Evolutionary conservation across 768 basidiomycete genomes (phyloP).

Genomic region (Auriscalpium orientale): DNA sequence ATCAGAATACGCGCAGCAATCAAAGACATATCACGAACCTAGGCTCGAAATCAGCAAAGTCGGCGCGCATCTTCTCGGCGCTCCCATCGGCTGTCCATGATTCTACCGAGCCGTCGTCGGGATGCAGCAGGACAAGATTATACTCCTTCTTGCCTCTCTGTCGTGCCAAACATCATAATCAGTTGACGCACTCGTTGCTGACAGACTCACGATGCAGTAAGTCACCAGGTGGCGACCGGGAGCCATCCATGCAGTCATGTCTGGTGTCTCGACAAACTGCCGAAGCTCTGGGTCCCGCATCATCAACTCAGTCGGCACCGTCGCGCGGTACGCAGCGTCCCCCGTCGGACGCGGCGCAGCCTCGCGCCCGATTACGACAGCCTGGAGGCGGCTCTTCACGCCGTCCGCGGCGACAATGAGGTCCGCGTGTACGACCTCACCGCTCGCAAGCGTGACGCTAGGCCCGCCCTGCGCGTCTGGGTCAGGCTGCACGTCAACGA

Average conservation of each 20-base stretch:
- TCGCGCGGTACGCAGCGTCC: constrained; percentile 55
- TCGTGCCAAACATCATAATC: too few species aligned
- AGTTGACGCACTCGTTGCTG: too few species aligned
- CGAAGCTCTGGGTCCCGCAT: constrained; percentile 44
- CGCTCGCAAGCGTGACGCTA: constrained; percentile 27
- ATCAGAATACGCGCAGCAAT: neutral
- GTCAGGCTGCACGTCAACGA: constrained; percentile 25
- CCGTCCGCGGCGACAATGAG: constrained; percentile 33
- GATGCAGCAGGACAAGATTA: constrained; percentile 31
- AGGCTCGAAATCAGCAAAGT: constrained; percentile 36
- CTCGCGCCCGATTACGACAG: constrained; percentile 39
- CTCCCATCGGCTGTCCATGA: constrained; percentile 36
- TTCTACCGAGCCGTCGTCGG: constrained; percentile 33
- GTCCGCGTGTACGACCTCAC: constrained; percentile 30
- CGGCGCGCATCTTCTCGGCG: constrained; percentile 34
- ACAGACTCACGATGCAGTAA: constrained; percentile 30
- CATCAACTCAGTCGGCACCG: constrained; percentile 38
- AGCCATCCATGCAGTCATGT: constrained; percentile 57
- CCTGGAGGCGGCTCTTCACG: constrained; percentile 42
- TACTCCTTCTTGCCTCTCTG: constrained; percentile 22
- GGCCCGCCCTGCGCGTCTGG: constrained; percentile 17
- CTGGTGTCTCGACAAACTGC: constrained; percentile 39
- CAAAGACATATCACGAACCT: constrained; percentile 18
- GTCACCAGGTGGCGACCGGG: constrained; percentile 39
- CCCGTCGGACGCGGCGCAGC: constrained; percentile 44